Evolutionary conservation across 1,284 basidiomycete genomes (phyloP), one percentile per base, ranked within the genome.

Genomic region (Moesziomyces sp.): DNA sequence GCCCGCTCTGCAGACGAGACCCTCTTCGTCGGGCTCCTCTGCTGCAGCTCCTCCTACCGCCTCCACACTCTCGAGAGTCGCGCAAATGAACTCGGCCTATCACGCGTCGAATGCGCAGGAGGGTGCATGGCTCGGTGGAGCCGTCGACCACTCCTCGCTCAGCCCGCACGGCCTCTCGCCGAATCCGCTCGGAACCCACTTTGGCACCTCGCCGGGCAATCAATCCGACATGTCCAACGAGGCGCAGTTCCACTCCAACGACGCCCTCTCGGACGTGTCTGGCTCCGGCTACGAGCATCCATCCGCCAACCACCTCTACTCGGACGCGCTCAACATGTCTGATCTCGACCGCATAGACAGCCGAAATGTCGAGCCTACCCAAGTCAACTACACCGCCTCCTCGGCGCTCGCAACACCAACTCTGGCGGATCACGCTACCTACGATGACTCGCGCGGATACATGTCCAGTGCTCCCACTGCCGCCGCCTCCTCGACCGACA

Each of bases 151-250:
- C 40, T 26, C 46, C 42, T 53, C 40, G 11, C 21, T 52, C 23
- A 46, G 43, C 21, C 40, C 46, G n/a, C 63, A 60, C 42, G 49
- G 40, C 16, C 59, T 51, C 16, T 56, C 47, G 42, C 67, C 63
- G 11, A 49, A 67, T 47, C 44, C 51, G 5, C 35, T 44, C 30
- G 44, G 13, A 3, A 44, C 51, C 49, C 46, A 47, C n/a, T 71
- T 55, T 48, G 70, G 70, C 26, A 66, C 70, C 19, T 76, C 70
- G 19, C 74, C 74, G 3, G 69, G 66, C 40, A 68, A 60, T 35
- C 62, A 63, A 6, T 74, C 70, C 0, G 74, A 76, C 50, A 42
- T 76, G 46, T 76, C 74, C 14, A 76, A 76, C 44, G 70, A 76
- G 51, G 74, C 74, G 7, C 65, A 69, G 26, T 58, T 65, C 30